Evolutionary conservation across 306 rosid genomes (phyloP).

Genomic region (Dryas drummondii): DNA sequence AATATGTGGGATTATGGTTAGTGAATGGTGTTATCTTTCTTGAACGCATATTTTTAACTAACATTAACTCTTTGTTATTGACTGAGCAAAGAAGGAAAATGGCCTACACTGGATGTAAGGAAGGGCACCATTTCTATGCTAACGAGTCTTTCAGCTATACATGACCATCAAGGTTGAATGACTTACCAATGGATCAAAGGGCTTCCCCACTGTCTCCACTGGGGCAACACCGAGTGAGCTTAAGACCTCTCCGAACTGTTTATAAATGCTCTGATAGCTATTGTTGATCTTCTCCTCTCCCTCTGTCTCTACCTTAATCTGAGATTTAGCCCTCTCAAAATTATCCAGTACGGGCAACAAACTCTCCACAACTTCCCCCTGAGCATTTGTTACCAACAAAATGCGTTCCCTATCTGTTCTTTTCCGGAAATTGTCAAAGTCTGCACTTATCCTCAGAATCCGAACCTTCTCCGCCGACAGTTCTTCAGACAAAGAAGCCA

Average conservation of each 20-base stretch:
- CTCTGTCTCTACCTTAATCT: constrained; percentile 86
- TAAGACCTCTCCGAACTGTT: constrained; percentile 79
- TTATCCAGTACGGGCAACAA: constrained; percentile 79
- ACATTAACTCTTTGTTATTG: background rate
- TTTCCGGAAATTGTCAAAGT: constrained; percentile 93
- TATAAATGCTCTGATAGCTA: constrained; percentile 91
- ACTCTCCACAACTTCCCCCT: constrained; percentile 90
- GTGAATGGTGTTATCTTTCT: background rate
- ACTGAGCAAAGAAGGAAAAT: background rate
- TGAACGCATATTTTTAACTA: background rate
- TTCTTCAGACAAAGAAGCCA: constrained; percentile 60
- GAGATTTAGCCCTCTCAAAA: constrained; percentile 92
- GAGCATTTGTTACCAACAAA: constrained; percentile 80
- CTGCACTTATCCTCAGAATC: constrained; percentile 85
- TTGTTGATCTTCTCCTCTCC: constrained; percentile 86
- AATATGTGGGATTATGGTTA: background rate
- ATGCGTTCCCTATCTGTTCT: constrained; percentile 90
- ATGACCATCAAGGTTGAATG: constrained; percentile 18
- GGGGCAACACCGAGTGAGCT: constrained; percentile 73
- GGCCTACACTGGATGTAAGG: background rate
- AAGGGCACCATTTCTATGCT: constrained; percentile 1
- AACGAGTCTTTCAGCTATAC: constrained; percentile 1
- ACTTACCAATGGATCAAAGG: constrained; percentile 96
- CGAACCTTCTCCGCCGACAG: constrained; percentile 61
- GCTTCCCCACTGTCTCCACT: constrained; percentile 77